Base-by-base conservation (phyloP, 305 asterid genomes). In the Striga hermonthica region DNA sequence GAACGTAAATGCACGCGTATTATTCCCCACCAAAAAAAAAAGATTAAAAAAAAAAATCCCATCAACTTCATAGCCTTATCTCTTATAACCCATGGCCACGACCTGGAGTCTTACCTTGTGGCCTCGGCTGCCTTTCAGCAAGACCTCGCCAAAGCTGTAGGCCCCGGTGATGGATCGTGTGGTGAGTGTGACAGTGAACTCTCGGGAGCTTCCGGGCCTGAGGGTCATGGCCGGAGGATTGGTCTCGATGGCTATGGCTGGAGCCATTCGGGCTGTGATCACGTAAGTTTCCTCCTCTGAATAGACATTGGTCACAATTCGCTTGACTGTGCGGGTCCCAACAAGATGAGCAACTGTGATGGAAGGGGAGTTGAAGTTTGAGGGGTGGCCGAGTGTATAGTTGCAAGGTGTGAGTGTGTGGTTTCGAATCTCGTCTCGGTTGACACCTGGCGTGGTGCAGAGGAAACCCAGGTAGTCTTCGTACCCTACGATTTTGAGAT, bases 221-320 rank as follows among this genome's bases (percentile, higher is more conserved):
- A 94, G 74, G 28, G 99, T 94, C 93, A 94, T 94, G 16, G 97
- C 97, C 2, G 96, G 91, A 61, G 99, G 99, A 60, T 44, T 77
- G 52, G 95, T 84, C 70, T 94, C 99, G 12, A 94, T 84, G 60
- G 97, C 98, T 1, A 94, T 43, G 54, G 82, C 90, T 34, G 98
- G 95, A 11, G 95, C 86, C 99, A 94, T 94, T 77, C 96, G 76
- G 64, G 93, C 90, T 7, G 84, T 68, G 56, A 94, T 84, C 44
- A 85, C 91, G 38, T 94, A 94, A 0, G 99, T 94, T 77, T 94
- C 99, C 80, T 94, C 98, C 67, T 90, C 98, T 66, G 68, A 88
- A 0, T 87, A 96, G 52, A 94, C 98, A 49, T 94, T 94, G 50
- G 82, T 88, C 65, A 90, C 95, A 0, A 87, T 88, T 50, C 99